Evolutionary conservation across 1,284 basidiomycete species (phyloP), one percentile per base, ranked within the genome.

Genomic region (Irpex sp.): DNA sequence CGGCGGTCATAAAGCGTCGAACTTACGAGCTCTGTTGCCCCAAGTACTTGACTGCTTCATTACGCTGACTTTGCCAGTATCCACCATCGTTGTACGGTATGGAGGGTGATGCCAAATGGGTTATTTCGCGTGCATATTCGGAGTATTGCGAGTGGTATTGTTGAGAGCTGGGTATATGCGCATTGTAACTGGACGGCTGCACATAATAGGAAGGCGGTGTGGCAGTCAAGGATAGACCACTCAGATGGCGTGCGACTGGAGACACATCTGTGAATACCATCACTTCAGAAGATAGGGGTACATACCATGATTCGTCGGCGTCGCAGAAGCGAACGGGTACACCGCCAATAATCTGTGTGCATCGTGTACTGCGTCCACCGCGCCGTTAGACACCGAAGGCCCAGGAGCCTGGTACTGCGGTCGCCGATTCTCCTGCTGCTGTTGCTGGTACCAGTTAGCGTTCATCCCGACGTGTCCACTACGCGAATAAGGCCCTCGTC

Each of bases 301-400:
- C 75, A 64, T 67, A 88, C 89, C 85, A 68, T 90, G 88, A 51
- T 82, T 78, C 6, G 87, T 80, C 28, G 88, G 87, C 4, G 84
- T 87, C 47, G 84, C 84, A 61, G 87, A 88, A 42, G 85, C 85
- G 66, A 86, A 79, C 18, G 89, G 86, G 69, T 90, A 90, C 37
- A 79, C 77, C 7, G 83, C 79, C 51, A 90, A 76, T 39, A 90
- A 72, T 53, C 80, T 75, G 65, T 88, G 87, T 3, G 85, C 82
- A 70, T 85, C 81, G 57, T 86, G 83, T 6, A 84, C 83, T 2
- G 85, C 70, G 64, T 77, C 74, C 47, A 68, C 70, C 16, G 71
- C 63, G 19, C 64, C 58, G 16, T 53, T 48, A 33, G 57, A 49
- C 9, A 39, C 35, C 18, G 47, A 42, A n/a, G 61, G 48, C n/a